Evolutionary conservation across 345 rosid genomes (phyloP).

Genomic region (Geranium rotundifolium): DNA sequence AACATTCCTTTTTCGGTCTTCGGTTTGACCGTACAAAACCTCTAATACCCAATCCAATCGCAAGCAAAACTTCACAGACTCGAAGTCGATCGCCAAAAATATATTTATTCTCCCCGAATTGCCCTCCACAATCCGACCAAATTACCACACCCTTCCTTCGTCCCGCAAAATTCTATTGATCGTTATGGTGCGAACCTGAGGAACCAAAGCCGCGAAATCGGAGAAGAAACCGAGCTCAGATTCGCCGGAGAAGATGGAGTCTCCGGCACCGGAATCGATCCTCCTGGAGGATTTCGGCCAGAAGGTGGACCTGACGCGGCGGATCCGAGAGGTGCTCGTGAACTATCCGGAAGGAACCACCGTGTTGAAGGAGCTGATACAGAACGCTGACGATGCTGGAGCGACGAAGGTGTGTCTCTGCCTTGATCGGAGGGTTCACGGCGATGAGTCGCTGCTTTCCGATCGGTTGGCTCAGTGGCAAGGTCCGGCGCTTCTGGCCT

Average conservation of each 20-base stretch:
- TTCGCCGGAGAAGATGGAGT: slow-evolving; percentile 25
- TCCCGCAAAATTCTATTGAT: no score
- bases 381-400: slow-evolving; percentile 96
- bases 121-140: neutral
- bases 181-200: neutral
- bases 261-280: slow-evolving; percentile 24
- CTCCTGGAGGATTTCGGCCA: slow-evolving; percentile 95
- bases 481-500: slow-evolving; percentile 76
- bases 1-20: no score
- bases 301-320: slow-evolving; percentile 91
- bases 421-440: slow-evolving; percentile 67
- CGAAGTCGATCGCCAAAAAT: no score
- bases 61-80: no score
- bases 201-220: neutral
- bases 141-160: neutral
- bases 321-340: slow-evolving; percentile 85
- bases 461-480: slow-evolving; percentile 67
- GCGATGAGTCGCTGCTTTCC: slow-evolving; percentile 46
- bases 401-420: slow-evolving; percentile 76
- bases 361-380: slow-evolving; percentile 82
- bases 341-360: slow-evolving; percentile 97
- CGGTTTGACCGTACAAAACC: no score
- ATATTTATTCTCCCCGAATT: no score
- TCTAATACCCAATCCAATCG: no score
- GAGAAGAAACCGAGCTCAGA: neutral